Evolutionary conservation across 1,284 basidiomycete genomes (phyloP), one percentile per base, ranked within the genome.

Genomic region (Taiwanofungus camphoratus): DNA sequence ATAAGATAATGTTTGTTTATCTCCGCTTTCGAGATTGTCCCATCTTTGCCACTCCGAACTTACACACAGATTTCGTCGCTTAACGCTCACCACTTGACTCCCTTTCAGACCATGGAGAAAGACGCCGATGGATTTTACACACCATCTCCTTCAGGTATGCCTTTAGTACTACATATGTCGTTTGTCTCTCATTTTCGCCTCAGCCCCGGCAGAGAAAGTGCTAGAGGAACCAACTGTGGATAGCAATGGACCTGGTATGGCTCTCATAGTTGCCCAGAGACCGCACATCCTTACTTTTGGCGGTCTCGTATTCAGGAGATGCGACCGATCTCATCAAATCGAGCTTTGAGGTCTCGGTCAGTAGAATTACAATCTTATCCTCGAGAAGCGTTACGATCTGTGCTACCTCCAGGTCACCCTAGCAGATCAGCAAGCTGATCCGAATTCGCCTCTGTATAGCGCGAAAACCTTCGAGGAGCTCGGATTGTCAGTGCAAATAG

Each of bases 351-450:
- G 83, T 87, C 49, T 71, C 74, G 53, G 83, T 86, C 57, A 42
- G 80, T 66, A 29, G 34, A 45, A 22, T 39, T 42, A 43, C 18
- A 13, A 32, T 19, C 18, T 19, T 13, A 26, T 27, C 34, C 21
- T 32, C 40, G 19, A 19, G 36, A 41, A 47, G 42, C 42, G 51
- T 56, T 36, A 52, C 52, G 46, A 51, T 42, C 42, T 30, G 41
- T 41, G 32, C n/a, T 41, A 22, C 36, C 13, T 32, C 8, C 54
- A 98, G 89, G 93, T 99, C 52, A 99, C 94, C 23, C 77, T 99
- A 45, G 94, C 94, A 39, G 95, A 99, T 67, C 92, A 96, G 63
- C 96, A 99, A 70, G 85, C 81, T 23, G 92, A 99, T 63, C 91
- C 92, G 38, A 88, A 96, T 65, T 98, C 94, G 19, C 96, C 96